Evolutionary conservation across 768 basidiomycete genomes (phyloP), one percentile per base, ranked within the genome.

Genomic region (Xerocomus potaroensis): DNA sequence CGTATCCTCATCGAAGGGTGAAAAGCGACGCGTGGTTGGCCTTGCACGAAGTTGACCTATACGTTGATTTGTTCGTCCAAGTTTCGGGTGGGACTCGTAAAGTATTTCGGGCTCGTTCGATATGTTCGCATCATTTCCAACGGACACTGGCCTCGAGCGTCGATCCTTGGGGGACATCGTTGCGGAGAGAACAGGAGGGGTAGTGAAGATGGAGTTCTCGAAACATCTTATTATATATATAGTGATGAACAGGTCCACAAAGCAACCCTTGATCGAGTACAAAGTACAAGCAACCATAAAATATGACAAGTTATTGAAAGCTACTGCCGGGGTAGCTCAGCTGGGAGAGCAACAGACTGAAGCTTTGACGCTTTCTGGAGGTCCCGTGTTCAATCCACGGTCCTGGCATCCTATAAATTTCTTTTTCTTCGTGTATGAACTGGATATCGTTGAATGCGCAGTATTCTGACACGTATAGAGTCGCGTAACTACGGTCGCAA

Each of bases 351-450:
- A 79, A 75, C 74, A 80, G 79, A 81, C 79, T 81, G 79, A 81
- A 81, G 79, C 47, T 29, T 7, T 32, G 15, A 14, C 34, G 60
- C 18, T 44, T 74, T 82, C 80, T 83, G 75, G 77, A 83, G 81
- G 81, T 82, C 81, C 79, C 74, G 78, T 80, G 81, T 83, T 83
- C 81, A 75, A 82, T 79, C 81, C 81, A 80, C 78, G 79, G 80
- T 80, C 74, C 75, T 80, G 80, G 79, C 81, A 83, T 61, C 62
- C 47, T 24, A 31, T 43, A n/a, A 3, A 40, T 26, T 18, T 23
- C 4, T 26, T 39, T 27, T 27, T 39, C 22, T 27, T 6, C 10
- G 26, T n/a, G n/a, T n/a, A n/a, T n/a, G n/a, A n/a, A n/a, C n/a
- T n/a, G n/a, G n/a, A n/a, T n/a, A n/a, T n/a, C n/a, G n/a, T 16